phyloP scores from a whole-genome alignment of 306 rosid species.

The Lathyrus sativus region DNA sequence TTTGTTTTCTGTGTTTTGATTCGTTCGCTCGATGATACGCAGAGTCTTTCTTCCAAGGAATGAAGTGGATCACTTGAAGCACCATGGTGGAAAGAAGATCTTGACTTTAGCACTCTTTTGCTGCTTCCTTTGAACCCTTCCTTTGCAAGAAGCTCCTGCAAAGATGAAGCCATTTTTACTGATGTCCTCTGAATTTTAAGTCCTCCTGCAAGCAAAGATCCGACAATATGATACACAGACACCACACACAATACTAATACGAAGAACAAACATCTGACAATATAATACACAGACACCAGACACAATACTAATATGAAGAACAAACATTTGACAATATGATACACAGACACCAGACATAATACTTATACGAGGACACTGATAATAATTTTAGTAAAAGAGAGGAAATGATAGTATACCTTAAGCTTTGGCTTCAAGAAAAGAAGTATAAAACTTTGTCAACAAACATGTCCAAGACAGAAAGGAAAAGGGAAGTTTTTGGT shows the following conservation, averaged over 20 bases:
- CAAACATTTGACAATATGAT: too few species aligned
- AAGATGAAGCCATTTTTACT: constrained; percentile 66
- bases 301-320: too few species aligned
- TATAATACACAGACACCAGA: too few species aligned
- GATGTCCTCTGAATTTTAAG: neutral
- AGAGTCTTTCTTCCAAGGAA: constrained; percentile 41
- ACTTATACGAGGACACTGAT: too few species aligned
- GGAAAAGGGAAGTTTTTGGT: neutral
- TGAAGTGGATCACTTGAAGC: constrained; percentile 40
- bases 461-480: constrained; percentile 29
- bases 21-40: constrained; percentile 45
- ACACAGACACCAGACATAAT: too few species aligned
- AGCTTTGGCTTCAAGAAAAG: constrained; percentile 3
- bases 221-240: neutral
- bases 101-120: constrained; percentile 50
- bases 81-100: constrained; percentile 50
- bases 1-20: constrained; percentile 37
- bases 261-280: too few species aligned
- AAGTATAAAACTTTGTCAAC: neutral
- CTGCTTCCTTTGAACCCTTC: constrained; percentile 80
- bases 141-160: constrained; percentile 73
- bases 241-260: neutral
- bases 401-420: constrained; percentile 16
- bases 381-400: neutral
- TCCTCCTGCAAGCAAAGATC: constrained; percentile 13